phyloP scores from a whole-genome alignment of 306 rosid genomes.

The barrel medic (Medicago truncatula) region MtrunA17r5.0-ANR NC_053045.1:31966001-31966500 shows the following conservation, averaged over 20 bases:
- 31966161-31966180: constrained; percentile 43
- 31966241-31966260: constrained; percentile 67
- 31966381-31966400: no score
- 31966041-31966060: constrained; percentile 40
- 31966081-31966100: constrained; percentile 59
- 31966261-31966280: constrained; percentile 53
- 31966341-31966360: no score
- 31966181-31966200: constrained; percentile 75
- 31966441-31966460: no score
- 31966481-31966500: no score
- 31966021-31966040: constrained; percentile 36
- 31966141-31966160: constrained; percentile 60
- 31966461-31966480: no score
- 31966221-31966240: constrained; percentile 53
- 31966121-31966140: constrained; percentile 67
- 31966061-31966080: constrained; percentile 60
- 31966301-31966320: constrained; percentile 36
- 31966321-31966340: neutral
- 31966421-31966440: no score
- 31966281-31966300: constrained; percentile 67
- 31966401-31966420: no score
- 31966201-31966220: constrained; percentile 55
- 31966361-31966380: no score
- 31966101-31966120: constrained; percentile 53
- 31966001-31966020: constrained; percentile 40